Conservation (phyloP, 2,329 filamentous ascomycete genomes). For the Dothideomycetes sp. region DNA sequence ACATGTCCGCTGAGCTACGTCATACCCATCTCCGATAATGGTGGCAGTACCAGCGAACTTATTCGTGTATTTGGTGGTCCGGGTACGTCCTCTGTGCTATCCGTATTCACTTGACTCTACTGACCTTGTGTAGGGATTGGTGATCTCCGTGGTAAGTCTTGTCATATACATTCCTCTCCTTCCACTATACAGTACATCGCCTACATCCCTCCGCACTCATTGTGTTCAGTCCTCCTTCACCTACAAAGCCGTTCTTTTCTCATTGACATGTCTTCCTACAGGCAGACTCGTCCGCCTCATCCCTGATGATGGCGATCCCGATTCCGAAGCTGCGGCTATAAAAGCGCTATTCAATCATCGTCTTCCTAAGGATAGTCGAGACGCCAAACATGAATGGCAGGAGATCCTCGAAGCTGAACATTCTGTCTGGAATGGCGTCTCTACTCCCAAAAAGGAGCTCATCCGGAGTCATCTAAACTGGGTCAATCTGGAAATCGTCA, state of each 20-base stretch:
- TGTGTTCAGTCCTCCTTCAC: too few relatives aligned
- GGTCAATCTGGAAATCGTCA: conserved; percentile 39
- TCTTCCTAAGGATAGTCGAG: conserved; percentile 49
- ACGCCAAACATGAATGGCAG: conserved; percentile 71
- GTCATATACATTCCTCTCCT: background rate
- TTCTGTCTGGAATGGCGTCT: conserved; percentile 53
- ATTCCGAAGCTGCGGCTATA: conserved; percentile 61
- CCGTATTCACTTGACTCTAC: background rate
- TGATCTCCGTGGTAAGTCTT: conserved; percentile 57
- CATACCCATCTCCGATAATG: conserved; percentile 93
- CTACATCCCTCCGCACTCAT: too few relatives aligned
- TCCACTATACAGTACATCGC: background rate
- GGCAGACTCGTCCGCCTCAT: conserved; percentile 85
- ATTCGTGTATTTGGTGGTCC: conserved; percentile 92
- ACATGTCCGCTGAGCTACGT: conserved; percentile 55
- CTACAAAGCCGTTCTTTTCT: too few relatives aligned
- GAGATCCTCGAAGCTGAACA: conserved; percentile 79
- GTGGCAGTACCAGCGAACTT: conserved; percentile 84
- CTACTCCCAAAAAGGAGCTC: conserved; percentile 39
- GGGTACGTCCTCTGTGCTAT: conserved; percentile 39
- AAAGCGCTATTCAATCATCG: conserved; percentile 82
- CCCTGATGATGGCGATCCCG: conserved; percentile 47
- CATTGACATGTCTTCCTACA: conserved; percentile 2
- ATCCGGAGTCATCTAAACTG: conserved; percentile 39
- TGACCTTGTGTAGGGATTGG: conserved; percentile 43